These are phyloP conservation scores for Orychophragmus violaceus DNA, from an alignment of 345 rosid genomes.

Conservation along the genomic window DNA sequence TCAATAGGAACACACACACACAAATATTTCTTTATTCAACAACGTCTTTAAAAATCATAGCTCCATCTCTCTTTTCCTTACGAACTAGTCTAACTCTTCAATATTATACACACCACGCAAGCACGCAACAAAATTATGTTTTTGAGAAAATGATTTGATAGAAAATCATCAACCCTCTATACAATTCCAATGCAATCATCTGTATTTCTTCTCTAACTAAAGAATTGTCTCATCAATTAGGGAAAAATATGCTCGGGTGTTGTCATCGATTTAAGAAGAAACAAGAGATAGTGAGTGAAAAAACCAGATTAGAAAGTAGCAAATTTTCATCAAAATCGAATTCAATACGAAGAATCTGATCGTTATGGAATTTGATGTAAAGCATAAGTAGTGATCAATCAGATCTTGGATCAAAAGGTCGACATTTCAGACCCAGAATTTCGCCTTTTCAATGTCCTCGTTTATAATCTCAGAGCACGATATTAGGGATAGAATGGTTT, in stretches of 20 bases:
- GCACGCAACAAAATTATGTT: not conserved
- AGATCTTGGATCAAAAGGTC: constrained; percentile 13
- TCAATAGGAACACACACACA: not conserved
- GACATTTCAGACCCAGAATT: not conserved
- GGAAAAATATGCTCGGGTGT: too few species aligned
- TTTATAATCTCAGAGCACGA: too few species aligned
- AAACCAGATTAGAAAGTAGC: not conserved
- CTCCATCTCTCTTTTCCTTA: not conserved
- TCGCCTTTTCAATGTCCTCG: not conserved
- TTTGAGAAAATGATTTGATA: not conserved
- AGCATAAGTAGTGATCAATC: not conserved
- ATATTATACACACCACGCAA: not conserved
- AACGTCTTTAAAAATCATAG: not conserved
- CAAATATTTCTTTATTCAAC: not conserved
- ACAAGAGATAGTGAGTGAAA: too few species aligned
- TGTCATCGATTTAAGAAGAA: too few species aligned
- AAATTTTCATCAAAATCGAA: not conserved
- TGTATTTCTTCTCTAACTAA: not conserved
- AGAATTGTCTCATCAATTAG: too few species aligned
- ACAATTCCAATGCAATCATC: not conserved
- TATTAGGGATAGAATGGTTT: too few species aligned
- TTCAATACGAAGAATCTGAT: not conserved
- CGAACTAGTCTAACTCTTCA: not conserved
- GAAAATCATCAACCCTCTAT: not conserved
- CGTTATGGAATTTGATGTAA: too few species aligned